Evolutionary conservation across 352 stramenopile genomes (phyloP), one percentile per base, ranked within the genome.

Genomic region (Pythium dissotocum): DNA sequence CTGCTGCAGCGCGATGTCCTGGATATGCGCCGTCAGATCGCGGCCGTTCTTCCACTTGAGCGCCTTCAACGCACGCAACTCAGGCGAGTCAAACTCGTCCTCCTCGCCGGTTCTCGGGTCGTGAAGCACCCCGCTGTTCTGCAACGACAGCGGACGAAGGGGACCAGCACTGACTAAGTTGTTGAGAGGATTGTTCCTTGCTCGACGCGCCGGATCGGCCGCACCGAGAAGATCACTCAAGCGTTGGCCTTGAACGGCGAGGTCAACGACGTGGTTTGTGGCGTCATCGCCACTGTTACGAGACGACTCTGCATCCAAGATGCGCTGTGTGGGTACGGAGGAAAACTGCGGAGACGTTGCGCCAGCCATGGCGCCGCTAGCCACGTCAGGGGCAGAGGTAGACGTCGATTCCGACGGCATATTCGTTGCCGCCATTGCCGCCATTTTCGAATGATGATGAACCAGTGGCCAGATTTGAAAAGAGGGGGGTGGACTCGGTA

Each of bases 1-100:
- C 21, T 68, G 36, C 55, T 70, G 65, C 21, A 88, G 61, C 9
- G 78, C 78, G n/a, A 85, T 38, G 65, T 86, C 80, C 69, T 88
- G 80, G 10, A 88, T 64, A 63, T 78, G 65, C 38, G 77, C 78
- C 5, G 78, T 87, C 26, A 87, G 63, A 9, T 78, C 77, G 48
- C 75, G 79, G 57, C 78, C 78, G 35, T 61, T 58, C 8, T 60
- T 55, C 78, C 78, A 87, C 42, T 73, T 72, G 44, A 67, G 59
- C 44, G 72, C 48, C 57, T 77, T 78, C 5, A 87, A 68, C 58
- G 70, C 66, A 21, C 42, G 44, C 18, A 65, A n/a, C 33, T 58
- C 59, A 26, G 58, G 16, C 28, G 58, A 65, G 28, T 65, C 58
- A 18, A 55, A 54, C 26, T 18, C 58, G 16, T 63, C 58, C 35